Percentiles rank a stretch among this genome's conserved stretches.
Evolutionary conservation across 768 basidiomycete genomes (phyloP).

Genomic region (Boletus reticulatus): DNA sequence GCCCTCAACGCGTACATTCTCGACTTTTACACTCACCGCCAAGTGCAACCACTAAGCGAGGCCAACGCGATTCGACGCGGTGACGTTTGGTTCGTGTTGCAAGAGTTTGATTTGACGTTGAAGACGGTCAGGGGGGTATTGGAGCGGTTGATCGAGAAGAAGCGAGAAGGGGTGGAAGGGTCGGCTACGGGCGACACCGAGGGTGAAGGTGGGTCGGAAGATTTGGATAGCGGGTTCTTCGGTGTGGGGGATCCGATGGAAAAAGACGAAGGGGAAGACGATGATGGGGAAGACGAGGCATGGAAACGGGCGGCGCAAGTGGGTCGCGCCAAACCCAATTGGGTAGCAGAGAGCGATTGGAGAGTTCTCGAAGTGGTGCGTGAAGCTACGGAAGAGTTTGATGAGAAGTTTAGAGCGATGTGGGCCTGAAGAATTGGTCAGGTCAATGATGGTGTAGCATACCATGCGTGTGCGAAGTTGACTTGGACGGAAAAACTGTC

Average conservation of each 20-base stretch:
- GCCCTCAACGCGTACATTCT: conserved; percentile 62
- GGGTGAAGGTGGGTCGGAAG: conserved; percentile 6
- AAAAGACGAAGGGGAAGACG: conserved; percentile 15
- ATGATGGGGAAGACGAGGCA: conserved; percentile 21
- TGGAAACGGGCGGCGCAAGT: conserved; percentile 1
- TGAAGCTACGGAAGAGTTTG: conserved; percentile 46
- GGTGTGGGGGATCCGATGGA: conserved; percentile 30
- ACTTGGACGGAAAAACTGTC: no score
- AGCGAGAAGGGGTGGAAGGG: conserved; percentile 14
- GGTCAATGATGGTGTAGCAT: neutral
- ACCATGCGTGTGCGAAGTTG: no score
- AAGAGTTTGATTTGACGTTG: conserved; percentile 56
- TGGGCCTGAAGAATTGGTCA: conserved; percentile 44
- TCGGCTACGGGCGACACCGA: conserved; percentile 14
- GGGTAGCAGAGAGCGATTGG: conserved; percentile 51
- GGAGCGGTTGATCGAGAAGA: conserved; percentile 42
- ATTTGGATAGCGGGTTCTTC: conserved; percentile 35
- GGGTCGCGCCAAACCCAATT: conserved; percentile 30
- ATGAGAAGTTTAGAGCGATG: conserved; percentile 59
- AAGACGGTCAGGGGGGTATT: conserved; percentile 48
- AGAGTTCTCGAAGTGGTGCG: conserved; percentile 50
- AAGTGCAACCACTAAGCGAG: conserved; percentile 41
- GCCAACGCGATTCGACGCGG: conserved; percentile 61
- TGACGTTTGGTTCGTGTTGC: conserved; percentile 62
- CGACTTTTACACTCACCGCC: conserved; percentile 71